Conservation (phyloP, 192 early-diverging fungal species). For the Haplosporangium gracile region DNA sequence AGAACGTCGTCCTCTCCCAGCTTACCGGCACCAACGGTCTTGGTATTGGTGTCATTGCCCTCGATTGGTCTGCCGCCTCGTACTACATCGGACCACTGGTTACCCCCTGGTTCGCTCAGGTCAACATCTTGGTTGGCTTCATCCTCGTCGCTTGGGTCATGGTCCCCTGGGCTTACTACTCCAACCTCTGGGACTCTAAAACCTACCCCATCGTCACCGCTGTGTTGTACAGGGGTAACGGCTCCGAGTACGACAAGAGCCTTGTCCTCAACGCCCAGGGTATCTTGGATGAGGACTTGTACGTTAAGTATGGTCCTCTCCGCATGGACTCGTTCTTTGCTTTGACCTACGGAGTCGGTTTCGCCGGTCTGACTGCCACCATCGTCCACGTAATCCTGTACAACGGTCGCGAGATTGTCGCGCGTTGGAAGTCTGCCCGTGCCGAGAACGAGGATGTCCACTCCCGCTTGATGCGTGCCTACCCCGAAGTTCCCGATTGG, state of each 20-base stretch:
- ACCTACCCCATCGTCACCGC: constrained; percentile 52
- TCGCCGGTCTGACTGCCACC: constrained; percentile 65
- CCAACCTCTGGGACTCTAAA: constrained; percentile 58
- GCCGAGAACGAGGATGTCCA: constrained; percentile 69
- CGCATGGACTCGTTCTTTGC: constrained; percentile 61
- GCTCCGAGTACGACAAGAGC: constrained; percentile 46
- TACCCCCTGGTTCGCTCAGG: constrained; percentile 55
- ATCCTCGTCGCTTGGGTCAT: constrained; percentile 62
- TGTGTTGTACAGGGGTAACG: constrained; percentile 34
- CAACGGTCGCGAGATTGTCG: constrained; percentile 74
- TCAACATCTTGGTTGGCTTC: constrained; percentile 62
- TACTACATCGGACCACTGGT: constrained; percentile 57
- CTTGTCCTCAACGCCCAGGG: constrained; percentile 39
- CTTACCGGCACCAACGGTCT: constrained; percentile 59
- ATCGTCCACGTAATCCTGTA: constrained; percentile 71
- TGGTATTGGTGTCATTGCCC: constrained; percentile 63
- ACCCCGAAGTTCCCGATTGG: constrained; percentile 74
- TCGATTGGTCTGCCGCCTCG: constrained; percentile 71
- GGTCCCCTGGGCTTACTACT: constrained; percentile 60
- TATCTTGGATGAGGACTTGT: constrained; percentile 40
- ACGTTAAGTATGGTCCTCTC: constrained; percentile 58
- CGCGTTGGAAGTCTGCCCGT: constrained; percentile 57
- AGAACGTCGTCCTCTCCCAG: constrained; percentile 55
- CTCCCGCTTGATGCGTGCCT: constrained; percentile 71
- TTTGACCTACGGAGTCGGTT: constrained; percentile 61